phyloP scores from a whole-genome alignment of 2,329 filamentous ascomycete genomes.

The Aspergillus uvarum region DNA sequence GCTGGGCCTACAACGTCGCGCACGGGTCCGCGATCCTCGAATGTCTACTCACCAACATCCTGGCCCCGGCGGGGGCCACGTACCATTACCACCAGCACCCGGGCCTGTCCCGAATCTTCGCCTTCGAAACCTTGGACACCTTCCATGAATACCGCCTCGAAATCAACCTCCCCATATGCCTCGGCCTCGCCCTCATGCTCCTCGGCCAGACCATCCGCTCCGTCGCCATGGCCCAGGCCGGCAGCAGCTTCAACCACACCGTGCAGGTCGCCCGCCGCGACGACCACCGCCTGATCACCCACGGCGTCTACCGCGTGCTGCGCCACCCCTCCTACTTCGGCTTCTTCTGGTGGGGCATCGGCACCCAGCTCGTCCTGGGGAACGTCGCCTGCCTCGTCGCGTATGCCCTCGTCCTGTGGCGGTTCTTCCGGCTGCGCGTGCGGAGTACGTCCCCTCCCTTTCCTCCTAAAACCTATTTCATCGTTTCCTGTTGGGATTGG shows the following conservation, averaged over 20 bases:
- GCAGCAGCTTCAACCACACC: constrained; percentile 86
- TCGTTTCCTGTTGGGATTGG: too few relatives aligned
- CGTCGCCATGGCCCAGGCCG: constrained; percentile 85
- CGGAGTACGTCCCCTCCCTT: constrained; percentile 48
- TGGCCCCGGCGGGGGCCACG: constrained; percentile 20
- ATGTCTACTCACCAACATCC: constrained; percentile 51
- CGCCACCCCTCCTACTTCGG: constrained; percentile 95
- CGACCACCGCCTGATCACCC: constrained; percentile 77
- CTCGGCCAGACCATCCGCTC: constrained; percentile 74
- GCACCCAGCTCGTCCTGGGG: constrained; percentile 85
- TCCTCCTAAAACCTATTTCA: background rate
- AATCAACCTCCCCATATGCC: constrained; percentile 37
- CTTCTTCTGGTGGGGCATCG: constrained; percentile 98
- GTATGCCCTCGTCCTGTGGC: constrained; percentile 76
- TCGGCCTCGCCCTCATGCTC: constrained; percentile 64
- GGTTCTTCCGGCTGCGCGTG: constrained; percentile 77
- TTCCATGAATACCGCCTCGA: constrained; percentile 37
- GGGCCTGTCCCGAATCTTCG: background rate
- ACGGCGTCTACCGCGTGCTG: constrained; percentile 72
- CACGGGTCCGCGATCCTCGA: constrained; percentile 74
- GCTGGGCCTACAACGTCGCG: constrained; percentile 78
- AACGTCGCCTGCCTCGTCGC: constrained; percentile 75
- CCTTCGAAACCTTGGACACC: constrained; percentile 36
- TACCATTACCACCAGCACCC: too few relatives aligned
- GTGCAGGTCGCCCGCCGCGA: constrained; percentile 69